A percentile compares a stretch with the other conserved stretches of the same genome.
These are phyloP conservation scores for Echeveria elegans DNA, from an alignment of 164 flowering plant genomes.

Conservation along the genomic window DNA sequence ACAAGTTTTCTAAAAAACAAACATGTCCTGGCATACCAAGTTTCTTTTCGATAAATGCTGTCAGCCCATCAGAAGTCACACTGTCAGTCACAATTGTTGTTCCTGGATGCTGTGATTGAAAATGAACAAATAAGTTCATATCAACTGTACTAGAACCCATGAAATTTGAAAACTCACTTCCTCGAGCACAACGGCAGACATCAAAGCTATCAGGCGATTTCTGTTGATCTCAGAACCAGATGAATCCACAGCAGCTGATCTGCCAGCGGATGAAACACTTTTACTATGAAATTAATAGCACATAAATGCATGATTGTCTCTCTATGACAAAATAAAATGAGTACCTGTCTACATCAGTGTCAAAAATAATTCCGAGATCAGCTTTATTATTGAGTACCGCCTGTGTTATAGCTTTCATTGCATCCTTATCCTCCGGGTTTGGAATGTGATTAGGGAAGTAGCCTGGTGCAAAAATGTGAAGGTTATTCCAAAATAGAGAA, in stretches of 20 bases:
- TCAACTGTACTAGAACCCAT: background rate
- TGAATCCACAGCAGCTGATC: slow-evolving; percentile 99
- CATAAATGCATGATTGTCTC: background rate
- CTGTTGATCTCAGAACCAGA: slow-evolving; percentile 81
- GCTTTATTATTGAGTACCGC: slow-evolving; percentile 88
- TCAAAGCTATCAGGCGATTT: slow-evolving; percentile 85
- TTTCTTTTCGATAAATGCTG: slow-evolving; percentile 82
- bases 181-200: slow-evolving; percentile 93
- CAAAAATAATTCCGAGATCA: slow-evolving; percentile 94
- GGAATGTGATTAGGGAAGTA: slow-evolving; percentile 96
- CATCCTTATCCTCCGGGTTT: slow-evolving; percentile 91
- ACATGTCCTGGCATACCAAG: slow-evolving; percentile 46
- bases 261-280: slow-evolving; percentile 18
- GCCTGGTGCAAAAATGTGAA: slow-evolving; percentile 32
- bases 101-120: slow-evolving; percentile 67
- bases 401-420: slow-evolving; percentile 87
- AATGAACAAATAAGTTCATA: slow-evolving; percentile 5
- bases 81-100: slow-evolving; percentile 98
- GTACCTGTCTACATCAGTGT: slow-evolving; percentile 97
- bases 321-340: slow-evolving; percentile 4
- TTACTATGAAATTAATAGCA: background rate
- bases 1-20: background rate
- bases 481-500: background rate
- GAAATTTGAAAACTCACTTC: slow-evolving; percentile 37
- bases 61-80: slow-evolving; percentile 96